Base-by-base conservation (phyloP, 305 asterid species). In the Salvia sclarea region DNA sequence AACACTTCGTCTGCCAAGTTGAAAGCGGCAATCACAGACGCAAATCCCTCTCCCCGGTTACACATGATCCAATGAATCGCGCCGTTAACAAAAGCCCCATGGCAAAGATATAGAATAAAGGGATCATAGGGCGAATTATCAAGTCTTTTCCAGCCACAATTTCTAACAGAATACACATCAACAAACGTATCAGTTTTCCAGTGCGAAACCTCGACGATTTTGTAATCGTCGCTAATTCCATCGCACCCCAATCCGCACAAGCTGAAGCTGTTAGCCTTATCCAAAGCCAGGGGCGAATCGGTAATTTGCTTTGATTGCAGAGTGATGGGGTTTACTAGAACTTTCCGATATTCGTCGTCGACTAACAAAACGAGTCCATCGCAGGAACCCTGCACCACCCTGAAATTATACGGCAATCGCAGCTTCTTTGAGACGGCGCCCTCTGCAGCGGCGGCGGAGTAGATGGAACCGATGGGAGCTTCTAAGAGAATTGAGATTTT, bases 171-270 rank as follows among this genome's bases (percentile, higher is more conserved):
- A 71, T 81, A 82, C 17, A 83, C 69, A 67, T 87, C 91, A 44
- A 85, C 79, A 48, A 69, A 76, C 21, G 78, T 67, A 45, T 75
- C 80, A 20, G 6, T 63, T 50, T 64, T 75, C 81, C 0, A 83
- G 78, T 71, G 49, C 12, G 86, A 80, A 41, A 87, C 75, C 2
- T 69, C 24, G 4, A 87, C 86, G 10, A 87, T 30, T 50, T 83
- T 85, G 43, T 85, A 85, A 47, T 87, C 95, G 73, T 82, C 82
- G 53, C 25, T 80, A 6, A 22, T 30, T 17, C 56, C 16, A 71
- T 83, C 86, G 37, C 80, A 81, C 2, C 89, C 91, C 14, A 87
- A 77, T 41, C 89, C 91, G 7, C 70, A 48, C 76, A 77, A 68
- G 50, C 69, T 61, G 33, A 68, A 52, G 50, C 82, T 65, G 31